Evolutionary conservation across 148 eudicot genomes (phyloP).

Genomic region (Fagopyrum homotropicum): DNA sequence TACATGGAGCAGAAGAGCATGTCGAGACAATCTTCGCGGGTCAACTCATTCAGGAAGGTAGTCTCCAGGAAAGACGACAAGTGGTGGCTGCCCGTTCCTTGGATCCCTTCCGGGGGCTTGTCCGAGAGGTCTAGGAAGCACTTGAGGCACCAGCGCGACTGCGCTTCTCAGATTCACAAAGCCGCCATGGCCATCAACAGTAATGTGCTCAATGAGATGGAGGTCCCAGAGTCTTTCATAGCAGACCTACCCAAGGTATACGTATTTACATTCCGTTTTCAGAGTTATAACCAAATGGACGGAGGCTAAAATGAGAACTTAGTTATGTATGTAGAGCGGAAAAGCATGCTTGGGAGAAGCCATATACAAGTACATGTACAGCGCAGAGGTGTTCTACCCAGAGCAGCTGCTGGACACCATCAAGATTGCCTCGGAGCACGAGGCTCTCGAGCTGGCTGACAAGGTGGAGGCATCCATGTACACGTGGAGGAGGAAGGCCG

Average conservation of each 20-base stretch:
- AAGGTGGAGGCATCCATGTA: slow-evolving; percentile 78
- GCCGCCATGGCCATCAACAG: slow-evolving; percentile 90
- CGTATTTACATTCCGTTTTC: no score
- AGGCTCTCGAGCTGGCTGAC: slow-evolving; percentile 92
- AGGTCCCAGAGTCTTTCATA: slow-evolving; percentile 71
- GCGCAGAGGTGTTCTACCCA: slow-evolving; percentile 59
- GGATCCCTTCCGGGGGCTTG: slow-evolving; percentile 68
- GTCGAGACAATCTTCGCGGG: slow-evolving; percentile 42
- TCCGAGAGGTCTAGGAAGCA: slow-evolving; percentile 61
- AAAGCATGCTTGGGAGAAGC: slow-evolving; percentile 76
- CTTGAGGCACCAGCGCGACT: slow-evolving; percentile 60
- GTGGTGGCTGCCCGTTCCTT: slow-evolving; percentile 96
- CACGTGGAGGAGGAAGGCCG: slow-evolving; percentile 77
- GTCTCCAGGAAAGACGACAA: slow-evolving; percentile 61
- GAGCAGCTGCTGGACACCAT: slow-evolving; percentile 61
- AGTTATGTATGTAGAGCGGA: slow-evolving; percentile 47
- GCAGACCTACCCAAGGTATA: slow-evolving; percentile 82
- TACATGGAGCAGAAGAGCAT: slow-evolving; percentile 74
- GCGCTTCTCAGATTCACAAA: slow-evolving; percentile 80
- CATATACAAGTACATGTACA: slow-evolving; percentile 64
- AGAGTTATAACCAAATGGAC: no score
- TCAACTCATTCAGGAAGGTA: slow-evolving; percentile 67
- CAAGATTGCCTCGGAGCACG: slow-evolving; percentile 73
- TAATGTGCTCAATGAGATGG: slow-evolving; percentile 77
- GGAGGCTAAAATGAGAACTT: no score